Evolutionary conservation across 345 rosid species (phyloP).

Genomic region (Conringia planisiliqua): DNA sequence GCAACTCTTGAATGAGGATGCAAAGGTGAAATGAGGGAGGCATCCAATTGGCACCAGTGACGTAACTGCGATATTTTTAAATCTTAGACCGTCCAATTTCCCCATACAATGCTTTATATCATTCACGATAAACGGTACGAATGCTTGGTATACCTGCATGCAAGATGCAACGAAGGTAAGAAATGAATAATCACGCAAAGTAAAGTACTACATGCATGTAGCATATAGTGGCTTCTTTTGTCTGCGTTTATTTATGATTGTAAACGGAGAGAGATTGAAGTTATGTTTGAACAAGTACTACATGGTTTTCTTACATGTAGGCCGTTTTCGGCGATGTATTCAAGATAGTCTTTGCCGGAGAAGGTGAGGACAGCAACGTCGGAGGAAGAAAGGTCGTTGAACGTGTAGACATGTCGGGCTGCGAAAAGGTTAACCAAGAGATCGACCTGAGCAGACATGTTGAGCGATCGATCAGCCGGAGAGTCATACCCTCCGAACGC

Average conservation of each 20-base stretch:
- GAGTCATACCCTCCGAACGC: slow-evolving; percentile 51
- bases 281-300: too few species aligned
- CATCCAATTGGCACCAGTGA: slow-evolving; percentile 60
- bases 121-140: slow-evolving; percentile 24
- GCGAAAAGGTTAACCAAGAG: slow-evolving; percentile 37
- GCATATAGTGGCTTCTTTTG: too few species aligned
- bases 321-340: neutral
- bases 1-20: slow-evolving; percentile 42
- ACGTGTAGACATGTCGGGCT: slow-evolving; percentile 31
- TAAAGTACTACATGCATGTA: too few species aligned
- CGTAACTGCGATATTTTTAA: slow-evolving; percentile 38
- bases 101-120: neutral
- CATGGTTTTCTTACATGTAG: too few species aligned
- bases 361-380: slow-evolving; percentile 42
- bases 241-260: too few species aligned
- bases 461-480: slow-evolving; percentile 33
- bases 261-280: too few species aligned
- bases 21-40: slow-evolving; percentile 37
- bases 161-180: too few species aligned
- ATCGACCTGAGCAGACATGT: slow-evolving; percentile 58
- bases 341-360: slow-evolving; percentile 62
- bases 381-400: slow-evolving; percentile 35
- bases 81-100: slow-evolving; percentile 19
- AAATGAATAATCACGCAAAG: too few species aligned
- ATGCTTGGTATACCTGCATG: neutral